Base-by-base conservation (phyloP, 2,329 filamentous ascomycete genomes). In the Aspergillus terreus region DNA sequence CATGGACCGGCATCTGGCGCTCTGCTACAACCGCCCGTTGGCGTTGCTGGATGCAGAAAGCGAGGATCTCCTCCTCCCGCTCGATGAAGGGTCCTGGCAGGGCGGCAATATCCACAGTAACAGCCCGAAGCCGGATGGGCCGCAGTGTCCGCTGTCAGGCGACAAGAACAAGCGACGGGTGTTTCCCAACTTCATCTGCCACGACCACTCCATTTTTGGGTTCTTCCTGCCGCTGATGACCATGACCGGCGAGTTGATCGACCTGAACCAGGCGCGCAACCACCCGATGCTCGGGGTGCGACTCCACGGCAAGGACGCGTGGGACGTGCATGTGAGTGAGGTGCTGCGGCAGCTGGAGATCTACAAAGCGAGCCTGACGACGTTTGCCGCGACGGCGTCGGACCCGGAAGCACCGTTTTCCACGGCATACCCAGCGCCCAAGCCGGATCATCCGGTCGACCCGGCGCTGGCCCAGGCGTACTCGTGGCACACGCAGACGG, bases 181-280 rank as follows among this genome's bases (percentile, higher is more conserved):
- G 58, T 90, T 90, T n/a, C 87, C 90, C 44, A 82, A 84, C 53
- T 94, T 92, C 63, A 84, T 91, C 67, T 95, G 90, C 71, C 89
- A 86, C 36, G 88, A 90, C 44, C 88, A 92, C 73, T 88, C 88
- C 68, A 90, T 96, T 63, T 95, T 92, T 67, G 90, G 90, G 57
- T 95, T 90, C 73, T 96, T 96, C 74, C 75, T 95, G 43, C 92
- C 92, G n/a, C 75, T 96, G 42, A 96, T 96, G 92, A 90, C 90
- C 1, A 95, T 96, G 51, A 81, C 95, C 23, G 92, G 92, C 44
- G 90, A 95, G 69, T 87, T 96, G 54, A 90, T 95, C 46, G 91
- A 96, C 67, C 77, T 96, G 32, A 90, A 95, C 61, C 91, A 96
- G 68, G 88, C 90, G 2, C 84, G 88, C 46, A 95, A 95, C 62